Evolutionary conservation across 2,329 filamentous ascomycete species (phyloP), one percentile per base, ranked within the genome.

Genomic region (Exserohilum rostratum): DNA sequence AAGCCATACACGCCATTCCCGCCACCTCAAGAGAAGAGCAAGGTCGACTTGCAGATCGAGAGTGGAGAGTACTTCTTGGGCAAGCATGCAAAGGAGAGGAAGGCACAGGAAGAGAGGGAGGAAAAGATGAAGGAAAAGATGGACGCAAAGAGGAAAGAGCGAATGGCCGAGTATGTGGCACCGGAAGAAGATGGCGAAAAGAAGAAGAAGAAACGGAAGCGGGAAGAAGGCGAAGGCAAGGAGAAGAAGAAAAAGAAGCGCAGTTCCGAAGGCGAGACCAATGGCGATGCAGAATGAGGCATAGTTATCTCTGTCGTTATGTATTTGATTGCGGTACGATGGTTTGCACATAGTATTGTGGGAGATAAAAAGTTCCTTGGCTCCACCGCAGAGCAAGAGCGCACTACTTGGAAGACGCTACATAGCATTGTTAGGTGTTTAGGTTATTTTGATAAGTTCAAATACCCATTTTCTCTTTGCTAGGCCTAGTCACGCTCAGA

Each of bases 1-100:
- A 98, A 96, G 84, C 78, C 83, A 11, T 99, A 97, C 82, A 99
- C 96, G 62, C 93, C 95, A 9, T 99, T 99, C 87, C 95, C 95
- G 44, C 95, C 95, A 6, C 86, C 92, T 38, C 92, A 93, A 63
- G 93, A 99, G 83, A 96, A 96, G 90, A 97, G 93, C 86, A 99
- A 98, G 86, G 85, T 99, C 67, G 95, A 99, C 78, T 79, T 92
- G 77, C 93, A 99, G 83, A 96, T 99, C 80, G 95, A 99, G 82
- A 93, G 87, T 67, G 93, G 95, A 78, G 93, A 98, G 79, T 99
- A 96, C 80, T 98, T 98, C 77, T 78, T 99, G 72, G 88, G 88
- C 71, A 96, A 96, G 82, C 87, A 93, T 71, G 93, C 91, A 56
- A 96, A 96, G 83, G 91, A 96, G 70, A 84, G 93, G 57, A 89